Evolutionary conservation across 169 alveolate species (phyloP).

Genomic region (Cryptosporidium xiaoi): DNA sequence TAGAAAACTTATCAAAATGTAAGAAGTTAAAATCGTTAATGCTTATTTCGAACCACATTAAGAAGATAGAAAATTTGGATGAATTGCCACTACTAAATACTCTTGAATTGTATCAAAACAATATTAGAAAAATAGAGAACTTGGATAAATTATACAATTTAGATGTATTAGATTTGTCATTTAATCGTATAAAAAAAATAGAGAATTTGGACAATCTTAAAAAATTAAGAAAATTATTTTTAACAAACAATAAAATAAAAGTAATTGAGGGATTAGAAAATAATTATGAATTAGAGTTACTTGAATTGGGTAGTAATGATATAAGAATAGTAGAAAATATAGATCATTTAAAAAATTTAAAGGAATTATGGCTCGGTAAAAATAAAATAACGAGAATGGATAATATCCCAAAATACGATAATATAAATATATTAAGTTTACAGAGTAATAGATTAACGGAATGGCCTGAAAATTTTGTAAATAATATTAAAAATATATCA

Average conservation of each 20-base stretch:
- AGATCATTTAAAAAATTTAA: conserved; percentile 78
- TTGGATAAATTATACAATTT: conserved; percentile 80
- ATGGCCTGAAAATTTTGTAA: conserved; percentile 79
- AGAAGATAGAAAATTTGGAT: conserved; percentile 83
- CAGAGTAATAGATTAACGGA: conserved; percentile 83
- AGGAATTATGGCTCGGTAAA: conserved; percentile 89
- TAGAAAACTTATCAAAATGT: conserved; percentile 64
- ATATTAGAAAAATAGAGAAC: conserved; percentile 82
- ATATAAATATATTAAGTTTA: conserved; percentile 82
- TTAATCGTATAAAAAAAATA: conserved; percentile 77
- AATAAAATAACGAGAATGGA: conserved; percentile 85
- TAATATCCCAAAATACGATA: conserved; percentile 77
- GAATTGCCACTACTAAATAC: conserved; percentile 76
- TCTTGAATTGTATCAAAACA: conserved; percentile 86
- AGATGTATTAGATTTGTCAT: conserved; percentile 78
- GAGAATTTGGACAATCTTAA: conserved; percentile 75
- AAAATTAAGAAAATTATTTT: conserved; percentile 80
- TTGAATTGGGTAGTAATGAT: conserved; percentile 89
- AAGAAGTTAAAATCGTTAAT: conserved; percentile 38
- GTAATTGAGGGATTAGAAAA: conserved; percentile 80
- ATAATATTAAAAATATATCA: conserved; percentile 74
- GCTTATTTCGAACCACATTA: conserved; percentile 84
- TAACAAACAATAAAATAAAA: conserved; percentile 83
- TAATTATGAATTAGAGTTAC: conserved; percentile 79
- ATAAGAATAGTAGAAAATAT: conserved; percentile 85